Base-by-base conservation (phyloP, 1,284 basidiomycete species). In the Pseudozyma sp. region DNA sequence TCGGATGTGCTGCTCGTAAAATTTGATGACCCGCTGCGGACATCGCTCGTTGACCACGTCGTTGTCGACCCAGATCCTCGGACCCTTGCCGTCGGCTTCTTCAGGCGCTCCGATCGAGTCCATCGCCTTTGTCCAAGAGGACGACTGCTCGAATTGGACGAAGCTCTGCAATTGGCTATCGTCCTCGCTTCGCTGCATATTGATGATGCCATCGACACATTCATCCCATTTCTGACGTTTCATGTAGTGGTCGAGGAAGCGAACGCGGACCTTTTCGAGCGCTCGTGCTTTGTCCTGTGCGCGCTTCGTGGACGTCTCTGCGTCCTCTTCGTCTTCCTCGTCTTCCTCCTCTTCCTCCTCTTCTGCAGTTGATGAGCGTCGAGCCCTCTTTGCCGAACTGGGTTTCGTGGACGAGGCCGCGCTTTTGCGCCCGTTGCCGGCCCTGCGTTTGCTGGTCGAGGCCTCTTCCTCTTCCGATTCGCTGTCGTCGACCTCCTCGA, bases 1-100 rank as follows among this genome's bases (percentile, higher is more conserved):
- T 3, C 68, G 59, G 3, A 77, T 46, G 48, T 77, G 75, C 16
- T 57, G 39, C 42, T 68, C 60, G 67, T 77, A 77, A 33, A 77
- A 77, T 34, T 68, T 54, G 58, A 77, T 69, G 31, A 77, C 55
- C 54, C 71, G 67, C 30, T 77, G 75, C 34, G 75, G 75, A 58
- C 75, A 77, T 30, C 54, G 53, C 10, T 48, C 34, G 55, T 72
- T 73, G 48, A 58, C 70, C 7, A 66, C 29, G 3, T 56, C 51
- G 51, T 68, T 68, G 43, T 48, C 40, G 3, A 74, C 61, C 67
- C 75, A 77, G 34, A 77, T 55, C 13, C 50, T 43, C 5, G 64
- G 70, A 9, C 62, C 60, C 7, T 24, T 46, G 29, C 46, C 47
- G 4, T 9, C 17, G 16, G 43, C 50, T 31, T 53, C 48, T 16